Evolutionary conservation across 177 flowering plant genomes (phyloP).

Genomic region (Vitis hybrid): DNA sequence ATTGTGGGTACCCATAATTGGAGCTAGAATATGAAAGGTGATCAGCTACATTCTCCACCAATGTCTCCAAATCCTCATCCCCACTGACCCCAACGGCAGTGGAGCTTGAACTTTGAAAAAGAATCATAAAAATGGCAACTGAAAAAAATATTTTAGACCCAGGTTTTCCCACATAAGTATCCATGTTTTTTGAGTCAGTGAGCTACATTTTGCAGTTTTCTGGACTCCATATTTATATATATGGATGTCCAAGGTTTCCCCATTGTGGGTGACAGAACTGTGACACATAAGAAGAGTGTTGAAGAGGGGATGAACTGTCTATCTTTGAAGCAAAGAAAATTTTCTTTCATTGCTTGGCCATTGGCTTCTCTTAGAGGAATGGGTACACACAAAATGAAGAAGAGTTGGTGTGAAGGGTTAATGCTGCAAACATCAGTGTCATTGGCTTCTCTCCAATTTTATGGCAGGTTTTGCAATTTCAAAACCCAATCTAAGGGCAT

Average conservation of each 20-base stretch:
- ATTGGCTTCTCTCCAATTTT: conserved; percentile 63
- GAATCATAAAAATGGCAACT: conserved; percentile 16
- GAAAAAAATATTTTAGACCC: conserved; percentile 12
- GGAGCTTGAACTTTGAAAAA: conserved; percentile 16
- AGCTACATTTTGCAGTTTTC: neutral
- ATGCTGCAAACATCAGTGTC: neutral
- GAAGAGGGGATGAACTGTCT: conserved; percentile 19
- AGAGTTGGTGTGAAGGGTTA: conserved; percentile 13
- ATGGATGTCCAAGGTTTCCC: neutral
- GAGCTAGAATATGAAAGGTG: conserved; percentile 13
- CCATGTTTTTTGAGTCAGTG: conserved; percentile 20
- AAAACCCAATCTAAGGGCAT: too few species aligned
- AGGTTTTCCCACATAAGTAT: conserved; percentile 10
- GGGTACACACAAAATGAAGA: neutral
- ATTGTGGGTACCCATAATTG: conserved; percentile 29
- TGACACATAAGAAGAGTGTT: conserved; percentile 24
- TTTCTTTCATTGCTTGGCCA: conserved; percentile 2
- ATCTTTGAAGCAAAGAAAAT: conserved; percentile 58
- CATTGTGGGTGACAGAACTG: neutral
- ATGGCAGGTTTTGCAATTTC: conserved; percentile 68
- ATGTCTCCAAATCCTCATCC: conserved; percentile 11
- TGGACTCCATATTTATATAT: conserved; percentile 13
- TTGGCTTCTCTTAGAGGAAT: neutral
- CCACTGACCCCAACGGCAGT: conserved; percentile 14
- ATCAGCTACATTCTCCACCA: conserved; percentile 18